Evolutionary conservation across 2,329 filamentous ascomycete species (phyloP), one percentile per base, ranked within the genome.

Genomic region (Aureobasidium sp.): DNA sequence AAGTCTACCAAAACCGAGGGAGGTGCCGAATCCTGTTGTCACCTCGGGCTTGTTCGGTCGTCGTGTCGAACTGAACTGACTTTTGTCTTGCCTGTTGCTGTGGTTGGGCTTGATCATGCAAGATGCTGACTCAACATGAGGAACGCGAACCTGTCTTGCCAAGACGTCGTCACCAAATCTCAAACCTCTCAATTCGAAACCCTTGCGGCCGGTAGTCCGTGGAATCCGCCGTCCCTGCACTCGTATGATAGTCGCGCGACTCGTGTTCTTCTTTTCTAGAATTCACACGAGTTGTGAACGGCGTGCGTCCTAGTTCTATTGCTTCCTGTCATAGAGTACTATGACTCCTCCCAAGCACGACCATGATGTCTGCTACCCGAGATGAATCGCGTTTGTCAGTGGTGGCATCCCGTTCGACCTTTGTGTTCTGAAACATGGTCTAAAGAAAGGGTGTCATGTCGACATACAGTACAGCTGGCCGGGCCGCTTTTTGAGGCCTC

Each of bases 391-490:
- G 13, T 27, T 7, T n/a, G 34, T 37, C 34, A 15, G 12, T 15
- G 34, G 12, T 37, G 34, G 34, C 10, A 12, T 37, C 34, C 2
- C 34, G 5, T 10, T 20, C 13, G 12, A 20, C 34, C 17, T 12
- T 17, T 50, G 2, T 6, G 5, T 26, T 7, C 34, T 39, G 32
- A 26, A 52, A 52, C n/a, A 39, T n/a, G 7, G 5, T 39, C 50
- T 52, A 34, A 34, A 15, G 13, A 32, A 13, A 55, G 51, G 51
- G 26, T 39, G 13, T 10, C 6, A 41, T 55, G 51, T 29, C 51
- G 51, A 36, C 51, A 55, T 55, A 55, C 26, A 55, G 23, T 55
- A 55, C 26, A 55, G 23, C 53, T 23, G 36, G n/a, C 27, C 39
- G 27, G 8, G 10, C 39, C 53, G 53, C 20, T 26, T 9, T 17